phyloP scores from a whole-genome alignment of 768 basidiomycete species.

The Zangia roseola region DNA sequence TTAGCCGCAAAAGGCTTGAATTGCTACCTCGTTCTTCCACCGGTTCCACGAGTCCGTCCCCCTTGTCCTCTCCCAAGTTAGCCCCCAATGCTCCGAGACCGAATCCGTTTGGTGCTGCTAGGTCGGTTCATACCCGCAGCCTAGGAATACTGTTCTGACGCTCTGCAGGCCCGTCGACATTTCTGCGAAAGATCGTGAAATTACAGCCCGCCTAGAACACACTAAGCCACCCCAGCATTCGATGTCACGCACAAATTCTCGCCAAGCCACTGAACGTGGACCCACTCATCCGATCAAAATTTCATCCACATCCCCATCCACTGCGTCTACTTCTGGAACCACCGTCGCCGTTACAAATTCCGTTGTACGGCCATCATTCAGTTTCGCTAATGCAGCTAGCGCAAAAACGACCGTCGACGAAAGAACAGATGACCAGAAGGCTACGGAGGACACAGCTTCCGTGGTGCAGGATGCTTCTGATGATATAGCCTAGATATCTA shows the following conservation, averaged over 20 bases:
- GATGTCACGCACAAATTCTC: conserved; percentile 53
- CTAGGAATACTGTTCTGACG: conserved; percentile 8
- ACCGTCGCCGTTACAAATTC: conserved; percentile 33
- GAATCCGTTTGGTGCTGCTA: conserved; percentile 89
- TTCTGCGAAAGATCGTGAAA: conserved; percentile 69
- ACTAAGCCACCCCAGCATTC: conserved; percentile 32
- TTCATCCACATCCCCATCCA: conserved; percentile 31
- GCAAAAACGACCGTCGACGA: conserved; percentile 18
- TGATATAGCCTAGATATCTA: conserved; percentile 16
- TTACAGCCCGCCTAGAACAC: conserved; percentile 59
- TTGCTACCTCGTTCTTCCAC: conserved; percentile 76
- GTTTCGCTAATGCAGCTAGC: conserved; percentile 78
- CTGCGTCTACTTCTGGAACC: conserved; percentile 15
- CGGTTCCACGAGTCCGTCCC: conserved; percentile 66
- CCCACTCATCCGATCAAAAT: conserved; percentile 27
- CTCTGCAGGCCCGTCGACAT: conserved; percentile 80
- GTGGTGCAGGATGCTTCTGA: conserved; percentile 12
- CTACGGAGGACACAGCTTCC: conserved; percentile 1
- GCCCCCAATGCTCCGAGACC: conserved; percentile 47
- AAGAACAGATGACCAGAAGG: conserved; percentile 20
- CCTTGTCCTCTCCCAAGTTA: conserved; percentile 78
- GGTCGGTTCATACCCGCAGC: conserved; percentile 41
- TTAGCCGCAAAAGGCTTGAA: conserved; percentile 78
- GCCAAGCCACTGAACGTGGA: conserved; percentile 46
- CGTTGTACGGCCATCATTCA: conserved; percentile 69